These are phyloP conservation scores for Epichloe hybrida DNA, from an alignment of 2,329 filamentous ascomycete genomes.

Conservation along the genomic window DNA sequence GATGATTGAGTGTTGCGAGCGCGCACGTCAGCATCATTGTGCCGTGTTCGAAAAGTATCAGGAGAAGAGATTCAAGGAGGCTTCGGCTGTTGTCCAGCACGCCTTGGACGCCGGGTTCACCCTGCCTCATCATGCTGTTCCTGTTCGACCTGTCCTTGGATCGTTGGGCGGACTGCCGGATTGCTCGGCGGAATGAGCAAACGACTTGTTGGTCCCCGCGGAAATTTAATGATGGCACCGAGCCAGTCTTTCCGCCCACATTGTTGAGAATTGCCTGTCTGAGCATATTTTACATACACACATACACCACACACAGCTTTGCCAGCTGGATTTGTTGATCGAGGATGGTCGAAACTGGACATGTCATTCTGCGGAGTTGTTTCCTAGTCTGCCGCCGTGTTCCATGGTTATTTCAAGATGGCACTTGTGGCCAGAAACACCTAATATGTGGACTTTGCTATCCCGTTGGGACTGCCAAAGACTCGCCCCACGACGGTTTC, in stretches of 20 bases:
- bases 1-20: slow-evolving; percentile 78
- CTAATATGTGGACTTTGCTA: background rate
- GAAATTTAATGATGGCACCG: slow-evolving; percentile 7
- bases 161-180: slow-evolving; percentile 14
- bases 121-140: slow-evolving; percentile 30
- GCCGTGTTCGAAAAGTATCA: slow-evolving; percentile 89
- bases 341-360: background rate
- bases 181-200: slow-evolving; percentile 13
- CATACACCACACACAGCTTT: background rate
- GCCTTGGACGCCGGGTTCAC: slow-evolving; percentile 52
- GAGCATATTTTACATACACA: background rate
- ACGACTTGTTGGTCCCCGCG: slow-evolving; percentile 18
- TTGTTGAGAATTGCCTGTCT: background rate
- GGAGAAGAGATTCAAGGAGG: slow-evolving; percentile 75
- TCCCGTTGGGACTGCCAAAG: background rate
- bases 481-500: background rate
- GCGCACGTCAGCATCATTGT: slow-evolving; percentile 65
- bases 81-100: slow-evolving; percentile 64
- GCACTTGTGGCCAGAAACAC: background rate
- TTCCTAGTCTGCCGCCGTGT: background rate
- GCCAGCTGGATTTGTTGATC: background rate
- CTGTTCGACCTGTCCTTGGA: slow-evolving; percentile 19
- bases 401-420: background rate
- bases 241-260: background rate
- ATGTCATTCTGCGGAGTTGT: background rate